phyloP scores from a whole-genome alignment of 805 yeast species.

The Priceomyces carsonii region DNA sequence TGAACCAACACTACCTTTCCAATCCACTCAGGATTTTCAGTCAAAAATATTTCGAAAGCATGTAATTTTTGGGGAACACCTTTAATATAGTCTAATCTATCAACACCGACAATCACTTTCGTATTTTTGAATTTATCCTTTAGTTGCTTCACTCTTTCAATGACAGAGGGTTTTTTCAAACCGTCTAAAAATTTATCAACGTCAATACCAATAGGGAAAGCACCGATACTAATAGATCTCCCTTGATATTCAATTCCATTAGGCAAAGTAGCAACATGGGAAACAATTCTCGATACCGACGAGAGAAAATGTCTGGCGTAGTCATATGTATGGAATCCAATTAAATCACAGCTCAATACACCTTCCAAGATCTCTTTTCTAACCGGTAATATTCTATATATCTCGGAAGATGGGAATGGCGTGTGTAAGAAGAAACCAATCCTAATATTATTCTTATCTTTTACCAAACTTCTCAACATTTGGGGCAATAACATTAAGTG shows the following conservation, averaged over 20 bases:
- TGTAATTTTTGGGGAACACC: conserved; percentile 98
- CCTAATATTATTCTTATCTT: conserved; percentile 55
- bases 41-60: conserved; percentile 89
- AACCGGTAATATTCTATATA: conserved; percentile 93
- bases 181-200: conserved; percentile 89
- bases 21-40: conserved; percentile 96
- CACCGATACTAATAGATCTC: conserved; percentile 82
- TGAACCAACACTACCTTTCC: conserved; percentile 95
- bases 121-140: conserved; percentile 67
- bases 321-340: conserved; percentile 99
- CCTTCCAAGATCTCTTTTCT: conserved; percentile 90
- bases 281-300: conserved; percentile 78
- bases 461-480: conserved; percentile 68
- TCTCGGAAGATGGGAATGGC: conserved; percentile 97
- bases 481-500: conserved; percentile 94
- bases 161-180: conserved; percentile 60
- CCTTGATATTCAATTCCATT: conserved; percentile 83
- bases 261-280: conserved; percentile 78
- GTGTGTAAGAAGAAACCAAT: conserved; percentile 95
- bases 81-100: conserved; percentile 92
- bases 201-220: conserved; percentile 99
- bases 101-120: conserved; percentile 94
- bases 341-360: conserved; percentile 87
- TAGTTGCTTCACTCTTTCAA: conserved; percentile 62
- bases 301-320: conserved; percentile 95